Percentiles rank a stretch among this genome's conserved stretches.
Evolutionary conservation across 345 rosid genomes (phyloP).

Genomic region (Ceriops decandra): DNA sequence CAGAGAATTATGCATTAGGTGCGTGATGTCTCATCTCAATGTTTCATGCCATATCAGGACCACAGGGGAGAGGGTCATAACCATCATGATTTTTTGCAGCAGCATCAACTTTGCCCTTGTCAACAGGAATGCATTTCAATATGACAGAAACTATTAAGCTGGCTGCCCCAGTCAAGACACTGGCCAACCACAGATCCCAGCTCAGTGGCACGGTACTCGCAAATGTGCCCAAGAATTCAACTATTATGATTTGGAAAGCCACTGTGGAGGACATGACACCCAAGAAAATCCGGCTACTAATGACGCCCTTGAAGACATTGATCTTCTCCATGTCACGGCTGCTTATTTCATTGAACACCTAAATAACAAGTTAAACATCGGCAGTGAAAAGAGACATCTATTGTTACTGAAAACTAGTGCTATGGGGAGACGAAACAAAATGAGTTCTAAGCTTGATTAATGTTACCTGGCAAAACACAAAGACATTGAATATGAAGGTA

Average conservation of each 20-base stretch:
- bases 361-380: neutral
- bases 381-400: neutral
- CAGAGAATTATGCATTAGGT: neutral
- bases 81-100: constrained; percentile 44
- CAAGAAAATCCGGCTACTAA: constrained; percentile 58
- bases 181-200: constrained; percentile 53
- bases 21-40: neutral
- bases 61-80: constrained; percentile 58
- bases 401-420: too few species aligned
- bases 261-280: constrained; percentile 50
- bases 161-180: constrained; percentile 53
- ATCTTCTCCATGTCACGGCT: constrained; percentile 76
- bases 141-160: constrained; percentile 54
- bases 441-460: neutral
- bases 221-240: constrained; percentile 60
- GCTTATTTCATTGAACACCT: constrained; percentile 81
- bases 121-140: constrained; percentile 61
- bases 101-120: constrained; percentile 15
- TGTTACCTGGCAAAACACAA: constrained; percentile 70
- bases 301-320: constrained; percentile 51
- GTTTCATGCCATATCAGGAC: constrained; percentile 48
- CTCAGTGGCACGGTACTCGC: constrained; percentile 58
- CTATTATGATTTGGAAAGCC: constrained; percentile 53
- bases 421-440: neutral
- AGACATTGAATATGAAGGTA: constrained; percentile 68